Base-by-base conservation (phyloP, 176 grass and related monocot genomes). In the Hordeum marinum region DNA sequence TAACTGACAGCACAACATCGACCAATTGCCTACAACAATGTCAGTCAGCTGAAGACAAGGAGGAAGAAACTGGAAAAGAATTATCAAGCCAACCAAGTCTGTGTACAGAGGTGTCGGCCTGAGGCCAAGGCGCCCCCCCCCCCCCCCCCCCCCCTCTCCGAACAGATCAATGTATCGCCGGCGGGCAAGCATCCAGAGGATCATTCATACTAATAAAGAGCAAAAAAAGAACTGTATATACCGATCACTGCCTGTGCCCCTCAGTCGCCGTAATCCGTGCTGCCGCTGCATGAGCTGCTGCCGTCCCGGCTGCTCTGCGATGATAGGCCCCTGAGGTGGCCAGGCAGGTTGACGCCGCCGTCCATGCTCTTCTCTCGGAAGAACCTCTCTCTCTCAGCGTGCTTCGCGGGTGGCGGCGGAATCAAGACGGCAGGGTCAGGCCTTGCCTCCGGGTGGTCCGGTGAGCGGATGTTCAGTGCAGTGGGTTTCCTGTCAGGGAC, bases 211-310 rank as follows among this genome's bases (percentile, higher is more conserved):
- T 57, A 57, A 57, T 73, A 29, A 80, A 84, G 72, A 80, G 68
- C 27, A 63, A 81, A 24, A 60, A 9, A 48, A 11, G 14, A 64
- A 57, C 20, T 87, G 14, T 87, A 84, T 83, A 42, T 80, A 83
- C 79, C 70, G 66, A 81, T 39, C 57, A 15, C 79, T 14, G 9
- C 43, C 43, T 8, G 4, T 2, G 1, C 45, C 17, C 11, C 74
- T 93, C 52, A 96, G 68, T 99, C 96, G 1, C 94, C 82, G 6
- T 79, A 99, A 77, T 99, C 96, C 9, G 96, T 99, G 84, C 96
- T 96, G 63, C 90, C 90, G 0, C 93, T 94, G 50, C 87, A 88
- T 2, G 96, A 91, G 75, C 96, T 99, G 69, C 92, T 96, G 26
- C 72, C 96, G 55, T 52, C 48, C 48, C 48, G 48, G 48, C 48